Conservation (phyloP, 768 basidiomycete genomes). For the Boletus rubropictus region DNA sequence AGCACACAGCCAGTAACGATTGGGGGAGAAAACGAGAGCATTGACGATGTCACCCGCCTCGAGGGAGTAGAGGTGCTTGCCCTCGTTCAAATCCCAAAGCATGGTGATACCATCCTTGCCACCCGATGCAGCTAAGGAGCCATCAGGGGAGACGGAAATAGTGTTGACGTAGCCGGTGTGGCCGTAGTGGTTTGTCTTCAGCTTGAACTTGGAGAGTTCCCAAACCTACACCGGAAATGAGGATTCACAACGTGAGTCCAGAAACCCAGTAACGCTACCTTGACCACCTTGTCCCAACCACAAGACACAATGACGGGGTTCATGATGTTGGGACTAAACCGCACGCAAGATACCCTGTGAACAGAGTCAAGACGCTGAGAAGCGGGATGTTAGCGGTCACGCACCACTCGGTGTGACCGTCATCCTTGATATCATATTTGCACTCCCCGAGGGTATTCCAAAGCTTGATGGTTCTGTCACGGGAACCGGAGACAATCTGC, state of each 20-base stretch:
- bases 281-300: slow-evolving; percentile 99
- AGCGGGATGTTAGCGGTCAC: slow-evolving; percentile 1
- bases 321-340: slow-evolving; percentile 95
- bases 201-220: slow-evolving; percentile 99
- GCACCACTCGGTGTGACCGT: slow-evolving; percentile 93
- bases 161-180: slow-evolving; percentile 99
- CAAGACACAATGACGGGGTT: slow-evolving; percentile 99
- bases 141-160: slow-evolving; percentile 96
- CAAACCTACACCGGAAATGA: slow-evolving; percentile 70
- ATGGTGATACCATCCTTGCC: slow-evolving; percentile 99
- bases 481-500: slow-evolving; percentile 97
- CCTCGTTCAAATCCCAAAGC: slow-evolving; percentile 99
- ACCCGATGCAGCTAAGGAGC: slow-evolving; percentile 96
- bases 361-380: not conserved
- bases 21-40: slow-evolving; percentile 98
- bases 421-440: slow-evolving; percentile 99
- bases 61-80: slow-evolving; percentile 99
- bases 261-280: slow-evolving; percentile 52
- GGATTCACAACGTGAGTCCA: slow-evolving; percentile 3
- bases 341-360: slow-evolving; percentile 93
- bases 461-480: slow-evolving; percentile 96
- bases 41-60: slow-evolving; percentile 99
- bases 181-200: slow-evolving; percentile 99
- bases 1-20: slow-evolving; percentile 99
- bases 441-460: slow-evolving; percentile 99